Evolutionary conservation across 345 rosid species (phyloP).

Genomic region (Pistacia atlantica): DNA sequence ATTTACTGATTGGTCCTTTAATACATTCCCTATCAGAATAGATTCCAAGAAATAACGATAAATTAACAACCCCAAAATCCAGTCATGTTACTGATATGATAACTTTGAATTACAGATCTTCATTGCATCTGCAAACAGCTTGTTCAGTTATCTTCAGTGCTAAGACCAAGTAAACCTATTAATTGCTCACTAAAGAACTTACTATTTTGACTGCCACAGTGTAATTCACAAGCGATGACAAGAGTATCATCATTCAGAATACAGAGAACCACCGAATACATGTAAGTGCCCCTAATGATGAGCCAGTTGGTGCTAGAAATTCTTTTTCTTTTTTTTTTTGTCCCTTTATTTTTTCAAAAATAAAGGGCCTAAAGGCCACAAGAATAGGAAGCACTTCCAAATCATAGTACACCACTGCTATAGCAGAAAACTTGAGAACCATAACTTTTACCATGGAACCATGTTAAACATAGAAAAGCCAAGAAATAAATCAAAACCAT

Average conservation of each 20-base stretch:
- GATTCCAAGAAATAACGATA: neutral
- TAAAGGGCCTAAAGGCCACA: neutral
- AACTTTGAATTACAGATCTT: neutral
- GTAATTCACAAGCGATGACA: neutral
- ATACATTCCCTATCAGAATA: neutral
- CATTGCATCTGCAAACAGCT: neutral
- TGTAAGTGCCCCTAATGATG: neutral
- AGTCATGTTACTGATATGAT: no score
- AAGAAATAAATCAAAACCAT: neutral
- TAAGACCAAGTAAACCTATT: neutral
- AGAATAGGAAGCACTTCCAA: no score
- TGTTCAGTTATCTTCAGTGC: neutral
- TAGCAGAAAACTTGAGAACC: neutral
- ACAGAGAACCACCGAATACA: neutral
- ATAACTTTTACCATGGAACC: neutral
- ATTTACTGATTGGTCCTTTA: neutral
- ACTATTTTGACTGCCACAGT: neutral
- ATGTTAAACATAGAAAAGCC: neutral
- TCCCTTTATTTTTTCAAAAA: neutral
- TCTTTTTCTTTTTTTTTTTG: neutral
- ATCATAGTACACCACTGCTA: neutral
- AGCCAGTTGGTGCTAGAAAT: neutral
- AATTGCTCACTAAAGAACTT: neutral
- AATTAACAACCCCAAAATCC: neutral
- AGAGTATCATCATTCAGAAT: neutral